Evolutionary conservation across 176 grass and related monocot genomes (phyloP).

Genomic region (Oryza coarctata): DNA sequence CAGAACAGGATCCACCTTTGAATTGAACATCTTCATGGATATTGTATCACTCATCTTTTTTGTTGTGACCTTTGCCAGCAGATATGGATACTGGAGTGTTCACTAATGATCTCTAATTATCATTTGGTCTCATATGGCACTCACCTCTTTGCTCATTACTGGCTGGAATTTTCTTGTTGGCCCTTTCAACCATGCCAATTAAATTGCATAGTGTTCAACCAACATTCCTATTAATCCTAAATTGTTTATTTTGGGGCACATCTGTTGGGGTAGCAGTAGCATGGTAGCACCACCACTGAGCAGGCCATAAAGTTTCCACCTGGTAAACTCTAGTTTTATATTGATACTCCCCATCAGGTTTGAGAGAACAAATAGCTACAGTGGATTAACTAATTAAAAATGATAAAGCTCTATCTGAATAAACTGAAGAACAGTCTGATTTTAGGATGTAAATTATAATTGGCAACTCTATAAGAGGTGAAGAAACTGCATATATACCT

Average conservation of each 20-base stretch:
- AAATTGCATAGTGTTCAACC: neutral
- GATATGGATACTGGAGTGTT: neutral
- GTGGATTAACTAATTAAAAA: neutral
- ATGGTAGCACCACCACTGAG: neutral
- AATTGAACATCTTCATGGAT: neutral
- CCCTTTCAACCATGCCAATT: neutral
- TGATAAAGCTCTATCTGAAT: neutral
- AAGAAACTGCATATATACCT: neutral
- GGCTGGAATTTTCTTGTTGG: neutral
- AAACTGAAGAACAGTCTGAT: neutral
- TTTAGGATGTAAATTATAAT: neutral
- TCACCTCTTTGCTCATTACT: neutral
- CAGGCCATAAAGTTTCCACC: neutral
- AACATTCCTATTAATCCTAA: neutral
- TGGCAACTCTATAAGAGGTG: neutral
- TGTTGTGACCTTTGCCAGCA: neutral
- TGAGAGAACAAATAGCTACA: neutral
- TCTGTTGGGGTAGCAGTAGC: slow-evolving; percentile 10
- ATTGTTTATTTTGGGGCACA: neutral
- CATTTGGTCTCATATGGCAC: neutral
- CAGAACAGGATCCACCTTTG: neutral
- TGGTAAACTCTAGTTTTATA: neutral
- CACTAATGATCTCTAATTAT: neutral
- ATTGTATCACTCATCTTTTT: neutral
- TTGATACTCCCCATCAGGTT: neutral